Evolutionary conservation across 2,329 filamentous ascomycete species (phyloP).

Genomic region (Gaeumannomyces sp.): DNA sequence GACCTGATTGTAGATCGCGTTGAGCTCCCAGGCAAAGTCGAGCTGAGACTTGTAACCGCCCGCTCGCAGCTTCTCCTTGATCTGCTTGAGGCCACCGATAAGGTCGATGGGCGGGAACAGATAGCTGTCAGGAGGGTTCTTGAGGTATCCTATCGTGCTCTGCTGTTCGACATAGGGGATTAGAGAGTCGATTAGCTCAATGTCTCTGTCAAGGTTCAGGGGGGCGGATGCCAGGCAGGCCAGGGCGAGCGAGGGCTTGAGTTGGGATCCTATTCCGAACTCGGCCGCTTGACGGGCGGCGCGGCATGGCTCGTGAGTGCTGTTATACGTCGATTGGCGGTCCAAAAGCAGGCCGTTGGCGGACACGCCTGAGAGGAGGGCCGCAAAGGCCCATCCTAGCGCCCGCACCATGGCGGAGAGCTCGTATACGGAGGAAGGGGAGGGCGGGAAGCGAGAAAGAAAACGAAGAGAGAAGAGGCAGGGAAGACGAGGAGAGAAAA

Average conservation of each 20-base stretch:
- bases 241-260: conserved; percentile 22
- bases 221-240: conserved; percentile 38
- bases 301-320: conserved; percentile 13
- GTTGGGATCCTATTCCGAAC: background rate
- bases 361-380: background rate
- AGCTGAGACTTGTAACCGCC: conserved; percentile 30
- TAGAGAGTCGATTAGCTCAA: conserved; percentile 36
- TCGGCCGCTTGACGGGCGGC: background rate
- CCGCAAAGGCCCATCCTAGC: background rate
- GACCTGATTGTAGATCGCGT: conserved; percentile 24
- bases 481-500: background rate
- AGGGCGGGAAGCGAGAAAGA: background rate
- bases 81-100: conserved; percentile 21
- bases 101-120: conserved; percentile 33
- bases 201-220: conserved; percentile 36
- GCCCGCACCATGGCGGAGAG: background rate
- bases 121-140: conserved; percentile 31
- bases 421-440: background rate
- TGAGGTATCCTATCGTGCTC: conserved; percentile 34
- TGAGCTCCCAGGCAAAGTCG: conserved; percentile 29
- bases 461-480: background rate
- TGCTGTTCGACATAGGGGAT: conserved; percentile 39
- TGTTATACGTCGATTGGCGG: conserved; percentile 6
- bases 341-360: background rate
- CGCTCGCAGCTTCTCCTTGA: conserved; percentile 25